phyloP scores from a whole-genome alignment of 2,329 filamentous ascomycete genomes.

The Paracorniculantispora psalliotae region DNA sequence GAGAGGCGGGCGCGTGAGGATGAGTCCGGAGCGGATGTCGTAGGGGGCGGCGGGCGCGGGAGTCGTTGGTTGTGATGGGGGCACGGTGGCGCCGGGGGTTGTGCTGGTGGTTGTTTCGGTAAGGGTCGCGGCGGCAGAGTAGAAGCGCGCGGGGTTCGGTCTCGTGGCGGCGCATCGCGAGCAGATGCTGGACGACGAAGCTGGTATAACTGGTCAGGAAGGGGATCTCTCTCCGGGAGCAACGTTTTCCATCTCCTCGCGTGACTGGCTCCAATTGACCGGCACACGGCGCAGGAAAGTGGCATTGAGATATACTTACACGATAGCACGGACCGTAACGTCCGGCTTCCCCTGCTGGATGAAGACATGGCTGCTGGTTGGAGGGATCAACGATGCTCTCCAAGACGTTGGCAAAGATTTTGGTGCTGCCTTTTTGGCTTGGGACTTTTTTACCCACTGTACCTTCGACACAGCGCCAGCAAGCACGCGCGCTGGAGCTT shows the following conservation, averaged over 20 bases:
- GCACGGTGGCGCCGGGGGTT: slow-evolving; percentile 17
- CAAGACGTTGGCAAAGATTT: too few relatives aligned
- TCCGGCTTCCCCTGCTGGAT: slow-evolving; percentile 29
- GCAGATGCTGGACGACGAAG: slow-evolving; percentile 29
- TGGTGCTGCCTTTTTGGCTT: neutral
- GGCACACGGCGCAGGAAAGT: neutral
- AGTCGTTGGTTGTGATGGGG: slow-evolving; percentile 14
- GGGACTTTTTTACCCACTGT: slow-evolving; percentile 1
- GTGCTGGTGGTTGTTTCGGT: slow-evolving; percentile 13
- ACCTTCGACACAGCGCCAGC: too few relatives aligned
- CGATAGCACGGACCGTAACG: slow-evolving; percentile 44
- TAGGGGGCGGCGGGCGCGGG: slow-evolving; percentile 30
- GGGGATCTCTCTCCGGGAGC: neutral
- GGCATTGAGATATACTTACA: slow-evolving; percentile 35
- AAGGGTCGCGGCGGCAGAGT: slow-evolving; percentile 28
- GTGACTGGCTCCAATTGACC: slow-evolving; percentile 4
- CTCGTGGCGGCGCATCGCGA: slow-evolving; percentile 33
- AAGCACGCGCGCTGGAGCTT: too few relatives aligned
- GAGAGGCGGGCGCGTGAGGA: slow-evolving; percentile 83
- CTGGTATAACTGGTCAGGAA: slow-evolving; percentile 14
- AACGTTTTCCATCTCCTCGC: neutral
- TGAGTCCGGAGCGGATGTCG: slow-evolving; percentile 59
- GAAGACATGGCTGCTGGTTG: slow-evolving; percentile 5
- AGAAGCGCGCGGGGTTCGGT: slow-evolving; percentile 27
- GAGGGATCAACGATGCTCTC: too few relatives aligned